Base-by-base conservation (phyloP, 352 stramenopile genomes). In the Plasmopara muralis region DNA sequence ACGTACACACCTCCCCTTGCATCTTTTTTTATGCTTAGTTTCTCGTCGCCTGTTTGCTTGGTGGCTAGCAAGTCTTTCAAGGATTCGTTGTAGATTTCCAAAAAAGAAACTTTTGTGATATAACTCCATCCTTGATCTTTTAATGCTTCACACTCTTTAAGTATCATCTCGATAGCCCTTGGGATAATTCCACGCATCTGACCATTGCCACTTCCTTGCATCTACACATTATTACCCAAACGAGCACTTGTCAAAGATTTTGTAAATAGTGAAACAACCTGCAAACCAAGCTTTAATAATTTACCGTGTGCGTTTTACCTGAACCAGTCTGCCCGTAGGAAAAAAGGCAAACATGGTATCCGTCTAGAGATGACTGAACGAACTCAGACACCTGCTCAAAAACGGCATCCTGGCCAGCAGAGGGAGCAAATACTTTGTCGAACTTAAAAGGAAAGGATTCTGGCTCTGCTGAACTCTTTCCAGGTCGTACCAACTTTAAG, bases 51-150 rank as follows among this genome's bases (percentile, higher is more conserved):
- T 15, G 68, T 70, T n/a, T 72, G 65, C 52, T 79, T 83, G 6
- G 67, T 72, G 1, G 75, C 80, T 9, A 99, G 87, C n/a, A 99
- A 63, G 66, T 99, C 97, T 31, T 90, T 89, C 13, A 99, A 71
- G 9, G 89, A 89, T 68, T 99, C 97, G 64, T 99, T 99, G 83
- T 99, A 99, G 50, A 99, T 99, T 79, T 99, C 97, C 30, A 99
- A 64, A 64, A 99, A 99, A 0, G 91, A 98, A 6, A 97, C 96
- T 60, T 95, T 86, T 29, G 98, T 86, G 1, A 71, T 84, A 69
- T 99, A 99, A 18, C 70, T 82, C 97, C 96, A 99, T 6, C 87
- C 89, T 47, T 96, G 73, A 6, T 73, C 63, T 50, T 77, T 74
- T 14, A 87, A 60, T 1, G 58, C 43, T 43, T 71, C 59, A 55